Base-by-base conservation (phyloP, 1,139 yeast species). In the Barnettozyma hawaiiensis region DNA sequence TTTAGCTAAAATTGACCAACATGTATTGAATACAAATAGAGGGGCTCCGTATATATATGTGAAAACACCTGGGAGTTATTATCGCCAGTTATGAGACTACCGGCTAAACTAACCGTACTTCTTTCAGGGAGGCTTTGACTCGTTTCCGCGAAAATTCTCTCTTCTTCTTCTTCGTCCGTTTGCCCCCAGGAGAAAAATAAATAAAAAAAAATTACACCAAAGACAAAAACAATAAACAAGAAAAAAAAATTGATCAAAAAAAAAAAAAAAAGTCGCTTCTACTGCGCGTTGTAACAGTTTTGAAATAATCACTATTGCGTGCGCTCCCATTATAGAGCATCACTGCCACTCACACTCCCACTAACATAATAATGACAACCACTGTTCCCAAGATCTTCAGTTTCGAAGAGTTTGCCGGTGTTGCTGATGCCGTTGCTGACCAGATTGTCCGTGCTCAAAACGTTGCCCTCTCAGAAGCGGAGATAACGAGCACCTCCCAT, bases 361-460 rank as follows among this genome's bases (percentile, higher is more conserved):
- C n/a, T n/a, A n/a, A n/a, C n/a, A n/a, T n/a, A n/a, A n/a, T n/a
- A 31, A 87, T 87, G 96, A 87, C 96, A 2, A 85, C 96, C 11
- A 85, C 95, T 9, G 96, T 89, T 31, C 97, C 97, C 22, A 81
- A 87, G 52, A 83, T 89, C 42, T 87, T 85, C 70, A 85, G 96
- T 39, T 89, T 89, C 62, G 95, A 90, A 36, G 95, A 84, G 63
- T 82, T 87, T 58, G 70, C 80, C 27, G 95, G 89, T 18, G 97
- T 89, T 28, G 96, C 97, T 3, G 95, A 85, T 46, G 96, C 96
- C 20, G 96, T 90, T 34, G 97, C 96, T 2, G 92, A 86, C 58
- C 89, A 86, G 60, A 80, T 90, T 43, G 76, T 89, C 37, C 73
- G 81, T 33, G 84, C 90, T 12, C 97, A 92, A 65, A 82, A 87